phyloP scores from a whole-genome alignment of 2,329 filamentous ascomycete genomes.

The Dactylellina haptotyla region DNA sequence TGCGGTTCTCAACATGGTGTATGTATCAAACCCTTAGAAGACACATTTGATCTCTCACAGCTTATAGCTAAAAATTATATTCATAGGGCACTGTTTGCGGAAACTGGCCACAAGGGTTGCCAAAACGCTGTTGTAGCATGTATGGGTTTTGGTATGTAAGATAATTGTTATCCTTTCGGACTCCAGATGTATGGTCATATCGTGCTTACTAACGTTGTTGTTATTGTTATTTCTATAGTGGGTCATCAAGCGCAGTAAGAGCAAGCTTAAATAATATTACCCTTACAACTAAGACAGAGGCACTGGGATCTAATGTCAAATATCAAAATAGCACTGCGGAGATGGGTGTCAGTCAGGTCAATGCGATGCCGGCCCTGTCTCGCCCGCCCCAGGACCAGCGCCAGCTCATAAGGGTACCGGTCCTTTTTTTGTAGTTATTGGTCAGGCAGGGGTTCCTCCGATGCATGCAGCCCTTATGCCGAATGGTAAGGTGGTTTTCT shows the following conservation, averaged over 20 bases:
- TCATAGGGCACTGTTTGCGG: slow-evolving; percentile 65
- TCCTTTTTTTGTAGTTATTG: slow-evolving; percentile 65
- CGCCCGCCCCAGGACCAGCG: slow-evolving; percentile 63
- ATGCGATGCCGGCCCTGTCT: slow-evolving; percentile 65
- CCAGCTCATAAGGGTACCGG: slow-evolving; percentile 55
- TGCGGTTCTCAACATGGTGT: slow-evolving; percentile 66
- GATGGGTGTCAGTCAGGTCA: slow-evolving; percentile 69
- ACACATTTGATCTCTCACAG: too few species aligned
- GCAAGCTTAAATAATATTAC: slow-evolving; percentile 57
- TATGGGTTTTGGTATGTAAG: slow-evolving; percentile 67
- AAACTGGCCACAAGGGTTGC: slow-evolving; percentile 64
- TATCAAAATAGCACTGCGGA: slow-evolving; percentile 64
- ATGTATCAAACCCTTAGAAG: too few species aligned
- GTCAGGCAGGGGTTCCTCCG: slow-evolving; percentile 70
- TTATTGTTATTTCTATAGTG: too few species aligned
- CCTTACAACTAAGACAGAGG: not conserved
- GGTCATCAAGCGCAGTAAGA: slow-evolving; percentile 56
- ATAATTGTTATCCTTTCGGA: too few species aligned
- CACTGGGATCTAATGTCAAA: not conserved
- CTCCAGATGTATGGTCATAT: too few species aligned
- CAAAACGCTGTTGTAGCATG: slow-evolving; percentile 66
- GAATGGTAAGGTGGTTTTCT: slow-evolving; percentile 70
- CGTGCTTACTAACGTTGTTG: too few species aligned
- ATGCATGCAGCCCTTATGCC: slow-evolving; percentile 72
- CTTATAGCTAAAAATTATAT: not conserved